Percentiles rank a stretch among this genome's conserved stretches.
Evolutionary conservation across 306 rosid species (phyloP).

Genomic region (Malus asiatica): DNA sequence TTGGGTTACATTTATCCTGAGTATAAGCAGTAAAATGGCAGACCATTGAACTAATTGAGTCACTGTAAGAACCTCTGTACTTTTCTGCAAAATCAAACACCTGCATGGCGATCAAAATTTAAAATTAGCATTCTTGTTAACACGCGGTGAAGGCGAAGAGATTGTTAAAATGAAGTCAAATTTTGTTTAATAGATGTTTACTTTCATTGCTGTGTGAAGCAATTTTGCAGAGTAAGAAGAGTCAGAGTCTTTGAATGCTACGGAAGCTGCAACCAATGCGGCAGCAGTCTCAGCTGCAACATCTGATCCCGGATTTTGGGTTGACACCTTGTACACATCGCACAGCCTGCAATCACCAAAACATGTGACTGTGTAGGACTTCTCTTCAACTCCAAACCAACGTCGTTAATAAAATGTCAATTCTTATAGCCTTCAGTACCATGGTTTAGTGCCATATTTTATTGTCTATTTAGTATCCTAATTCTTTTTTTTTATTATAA

Average conservation of each 20-base stretch:
- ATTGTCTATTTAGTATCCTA: neutral
- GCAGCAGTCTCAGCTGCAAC: constrained; percentile 90
- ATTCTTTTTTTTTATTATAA: neutral
- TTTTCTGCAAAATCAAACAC: constrained; percentile 71
- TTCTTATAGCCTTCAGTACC: neutral
- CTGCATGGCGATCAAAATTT: constrained; percentile 24
- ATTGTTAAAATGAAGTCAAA: neutral
- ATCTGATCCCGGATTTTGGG: constrained; percentile 82
- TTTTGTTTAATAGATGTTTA: constrained; percentile 6
- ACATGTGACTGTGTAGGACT: neutral
- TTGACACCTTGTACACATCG: constrained; percentile 54
- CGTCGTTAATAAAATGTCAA: neutral
- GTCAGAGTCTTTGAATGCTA: constrained; percentile 66
- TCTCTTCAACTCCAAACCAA: neutral
- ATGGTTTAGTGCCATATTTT: neutral
- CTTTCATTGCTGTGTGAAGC: constrained; percentile 65
- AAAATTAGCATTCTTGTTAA: neutral
- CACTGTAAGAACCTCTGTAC: constrained; percentile 77
- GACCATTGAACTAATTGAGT: constrained; percentile 55
- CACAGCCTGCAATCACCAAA: constrained; percentile 42
- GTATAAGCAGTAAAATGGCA: constrained; percentile 93
- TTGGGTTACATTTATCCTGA: constrained; percentile 69
- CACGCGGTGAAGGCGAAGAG: neutral
- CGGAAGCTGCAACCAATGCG: constrained; percentile 81
- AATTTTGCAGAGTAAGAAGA: constrained; percentile 55